A percentile compares a stretch with the other conserved stretches of the same genome.
These are phyloP conservation scores for Microdochium trichocladiopsis DNA, from an alignment of 2,329 filamentous ascomycete genomes.

Conservation along the genomic window DNA sequence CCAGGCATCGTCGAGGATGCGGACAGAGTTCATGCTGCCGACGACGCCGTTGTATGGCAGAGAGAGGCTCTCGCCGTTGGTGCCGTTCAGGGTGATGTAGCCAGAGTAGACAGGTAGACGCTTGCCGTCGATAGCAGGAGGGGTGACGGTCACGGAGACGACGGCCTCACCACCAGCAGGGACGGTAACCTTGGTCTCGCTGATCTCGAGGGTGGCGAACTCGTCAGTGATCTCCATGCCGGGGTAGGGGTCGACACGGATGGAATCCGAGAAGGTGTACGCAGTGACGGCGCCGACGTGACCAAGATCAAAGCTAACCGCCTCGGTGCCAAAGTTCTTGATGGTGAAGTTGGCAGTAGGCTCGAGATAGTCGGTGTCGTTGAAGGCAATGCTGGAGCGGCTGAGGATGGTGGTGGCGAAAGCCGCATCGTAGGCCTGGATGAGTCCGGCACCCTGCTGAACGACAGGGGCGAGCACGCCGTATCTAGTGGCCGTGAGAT, in stretches of 20 bases:
- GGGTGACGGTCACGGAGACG: constrained; percentile 34
- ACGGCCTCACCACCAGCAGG: constrained; percentile 21
- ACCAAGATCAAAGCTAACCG: constrained; percentile 43
- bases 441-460: constrained; percentile 54
- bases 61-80: constrained; percentile 26
- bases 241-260: constrained; percentile 34
- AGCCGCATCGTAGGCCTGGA: constrained; percentile 54
- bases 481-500: constrained; percentile 24
- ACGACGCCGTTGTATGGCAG: constrained; percentile 25
- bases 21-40: constrained; percentile 26
- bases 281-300: constrained; percentile 43
- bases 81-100: constrained; percentile 36
- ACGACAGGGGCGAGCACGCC: constrained; percentile 43
- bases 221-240: constrained; percentile 30
- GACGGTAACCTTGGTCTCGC: constrained; percentile 21
- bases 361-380: constrained; percentile 53
- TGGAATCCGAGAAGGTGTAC: constrained; percentile 39
- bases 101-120: constrained; percentile 41
- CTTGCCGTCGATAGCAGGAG: constrained; percentile 28
- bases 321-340: constrained; percentile 41
- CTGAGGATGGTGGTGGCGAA: constrained; percentile 44
- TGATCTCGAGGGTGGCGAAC: constrained; percentile 35
- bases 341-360: constrained; percentile 44
- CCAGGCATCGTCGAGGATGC: constrained; percentile 25
- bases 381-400: constrained; percentile 53